These are phyloP conservation scores for Tieghemiomyces parasiticus DNA, from an alignment of 192 early-diverging fungal genomes.

Conservation along the genomic window DNA sequence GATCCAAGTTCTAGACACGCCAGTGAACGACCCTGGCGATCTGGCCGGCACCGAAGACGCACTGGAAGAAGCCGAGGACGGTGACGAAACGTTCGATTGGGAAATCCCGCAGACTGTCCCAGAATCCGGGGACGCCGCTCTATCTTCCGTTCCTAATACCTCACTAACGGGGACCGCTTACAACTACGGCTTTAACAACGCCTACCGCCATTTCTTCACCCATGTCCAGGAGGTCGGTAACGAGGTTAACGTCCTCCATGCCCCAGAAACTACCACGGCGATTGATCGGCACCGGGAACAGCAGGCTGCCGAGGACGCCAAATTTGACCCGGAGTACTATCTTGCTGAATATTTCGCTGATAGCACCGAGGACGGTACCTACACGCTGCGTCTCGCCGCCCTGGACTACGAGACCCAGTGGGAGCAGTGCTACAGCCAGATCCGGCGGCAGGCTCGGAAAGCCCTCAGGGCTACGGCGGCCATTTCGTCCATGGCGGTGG, in stretches of 20 bases:
- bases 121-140: too few relatives aligned
- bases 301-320: conserved; percentile 53
- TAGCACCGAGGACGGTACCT: not conserved
- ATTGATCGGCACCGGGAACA: conserved; percentile 41
- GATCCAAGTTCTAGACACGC: conserved; percentile 42
- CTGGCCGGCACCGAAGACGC: conserved; percentile 11
- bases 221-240: conserved; percentile 58
- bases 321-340: conserved; percentile 90
- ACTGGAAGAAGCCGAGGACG: conserved; percentile 17
- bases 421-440: not conserved
- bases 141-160: conserved; percentile 13
- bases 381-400: too few relatives aligned
- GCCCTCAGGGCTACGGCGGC: not conserved
- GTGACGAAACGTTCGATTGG: conserved; percentile 69
- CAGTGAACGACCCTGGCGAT: conserved; percentile 21
- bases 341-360: conserved; percentile 33
- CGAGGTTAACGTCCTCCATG: conserved; percentile 45
- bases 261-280: conserved; percentile 31
- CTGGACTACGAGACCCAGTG: not conserved
- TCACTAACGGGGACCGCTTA: conserved; percentile 11
- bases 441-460: not conserved
- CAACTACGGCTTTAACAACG: conserved; percentile 82
- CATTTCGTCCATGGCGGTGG: too few relatives aligned
- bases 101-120: conserved; percentile 58
- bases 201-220: conserved; percentile 59